Base-by-base conservation (phyloP, 441 rosid species). In the Brassica hybrid region DNA sequence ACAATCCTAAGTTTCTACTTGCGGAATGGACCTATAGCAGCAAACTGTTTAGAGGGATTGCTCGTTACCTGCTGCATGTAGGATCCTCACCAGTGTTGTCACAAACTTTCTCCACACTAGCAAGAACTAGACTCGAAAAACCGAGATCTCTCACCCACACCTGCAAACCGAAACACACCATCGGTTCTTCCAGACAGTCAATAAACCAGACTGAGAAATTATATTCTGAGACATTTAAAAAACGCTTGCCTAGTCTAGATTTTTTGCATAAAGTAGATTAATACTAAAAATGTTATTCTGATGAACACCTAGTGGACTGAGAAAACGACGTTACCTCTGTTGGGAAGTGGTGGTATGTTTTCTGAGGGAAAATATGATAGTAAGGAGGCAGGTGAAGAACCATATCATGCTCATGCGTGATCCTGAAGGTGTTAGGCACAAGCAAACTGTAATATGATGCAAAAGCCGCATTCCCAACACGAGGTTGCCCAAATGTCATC, bases 401-500 rank as follows among this genome's bases (percentile, higher is more conserved):
- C 6, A 93, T 90, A 79, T 96, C 99, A 77, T 81, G 98, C 0
- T 82, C 90, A 82, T 93, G 86, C 5, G 88, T 86, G 52, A 96
- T 86, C 34, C 99, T 85, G 57, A 92, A 80, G 12, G 92, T 85
- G 71, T 93, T 84, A 6, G 97, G 97, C 69, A 96, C 90, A 64
- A 88, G 84, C 67, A 85, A 69, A 71, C 85, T 85, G 62, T 93
- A 93, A 76, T 82, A 90, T 65, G 93, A 82, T 67, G 97, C 89
- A 84, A 96, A 96, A 65, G 67, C 93, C 1, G 94, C 92, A 86
- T 93, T 93, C 68, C 99, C 99, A 21, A 96, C 84, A 60, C 98
- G 97, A 72, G 99, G 99, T 67, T 93, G 99, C 82, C 99, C 99
- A 87, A 93, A 96, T 6, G 99, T 93, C 85, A 92, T 83, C 76